phyloP scores from a whole-genome alignment of 495 filamentous ascomycete genomes.

The Trichoderma virens region DNA sequence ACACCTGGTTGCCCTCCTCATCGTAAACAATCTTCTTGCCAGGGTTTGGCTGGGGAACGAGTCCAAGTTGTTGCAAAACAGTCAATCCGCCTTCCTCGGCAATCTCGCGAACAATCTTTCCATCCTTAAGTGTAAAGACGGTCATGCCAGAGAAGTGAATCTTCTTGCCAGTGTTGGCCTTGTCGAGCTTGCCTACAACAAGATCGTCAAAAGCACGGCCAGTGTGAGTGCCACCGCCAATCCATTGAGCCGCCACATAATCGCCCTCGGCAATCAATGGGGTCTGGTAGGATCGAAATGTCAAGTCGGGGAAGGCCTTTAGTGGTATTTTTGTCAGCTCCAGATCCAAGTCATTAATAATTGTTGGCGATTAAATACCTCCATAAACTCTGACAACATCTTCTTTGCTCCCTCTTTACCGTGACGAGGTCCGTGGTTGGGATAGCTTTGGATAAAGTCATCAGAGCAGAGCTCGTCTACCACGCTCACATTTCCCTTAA shows the following conservation, averaged over 20 bases:
- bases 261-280: constrained; percentile 1
- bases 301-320: not conserved
- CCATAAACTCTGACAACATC: not conserved
- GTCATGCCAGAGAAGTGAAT: not conserved
- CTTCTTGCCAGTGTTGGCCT: not conserved
- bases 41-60: not conserved
- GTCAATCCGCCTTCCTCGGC: not conserved
- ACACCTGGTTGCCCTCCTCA: no score
- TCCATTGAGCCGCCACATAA: not conserved
- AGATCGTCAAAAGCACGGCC: constrained; percentile 1
- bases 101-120: not conserved
- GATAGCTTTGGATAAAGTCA: not conserved
- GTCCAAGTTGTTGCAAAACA: not conserved
- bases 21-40: not conserved
- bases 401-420: not conserved
- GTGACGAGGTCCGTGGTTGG: not conserved
- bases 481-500: not conserved
- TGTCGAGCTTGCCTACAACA: not conserved
- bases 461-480: constrained; percentile 1
- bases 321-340: no score
- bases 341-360: no score
- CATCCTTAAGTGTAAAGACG: not conserved
- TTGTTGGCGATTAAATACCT: not conserved
- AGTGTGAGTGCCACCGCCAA: not conserved
- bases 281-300: not conserved